Percentiles rank a stretch among this genome's conserved stretches.
Evolutionary conservation across 805 yeast species (phyloP).

Genomic region (Cyberlindnera mississippiensis): DNA sequence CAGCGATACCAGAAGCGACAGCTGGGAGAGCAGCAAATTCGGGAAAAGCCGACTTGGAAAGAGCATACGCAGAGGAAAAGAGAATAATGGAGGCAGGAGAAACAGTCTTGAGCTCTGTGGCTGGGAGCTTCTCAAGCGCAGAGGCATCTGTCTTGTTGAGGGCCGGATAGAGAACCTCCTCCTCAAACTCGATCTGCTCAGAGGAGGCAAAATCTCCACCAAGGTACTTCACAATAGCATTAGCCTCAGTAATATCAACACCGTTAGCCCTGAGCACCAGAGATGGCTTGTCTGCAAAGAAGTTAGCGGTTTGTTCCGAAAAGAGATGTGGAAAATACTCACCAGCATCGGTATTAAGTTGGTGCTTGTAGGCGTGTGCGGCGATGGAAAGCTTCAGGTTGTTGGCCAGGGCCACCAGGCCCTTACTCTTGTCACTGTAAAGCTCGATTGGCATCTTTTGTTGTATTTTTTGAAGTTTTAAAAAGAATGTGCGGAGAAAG

Average conservation of each 20-base stretch:
- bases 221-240: conserved; percentile 65
- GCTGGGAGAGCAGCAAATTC: conserved; percentile 28
- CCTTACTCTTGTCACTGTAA: conserved; percentile 23
- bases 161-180: conserved; percentile 39
- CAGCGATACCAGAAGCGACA: conserved; percentile 42
- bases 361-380: conserved; percentile 17
- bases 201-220: conserved; percentile 42
- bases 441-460: conserved; percentile 21
- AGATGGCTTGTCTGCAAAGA: conserved; percentile 21
- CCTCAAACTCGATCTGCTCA: conserved; percentile 39
- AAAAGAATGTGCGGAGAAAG: too few relatives aligned
- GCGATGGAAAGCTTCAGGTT: conserved; percentile 30
- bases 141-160: conserved; percentile 28
- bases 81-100: conserved; percentile 53
- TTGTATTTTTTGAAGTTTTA: neutral
- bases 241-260: conserved; percentile 55
- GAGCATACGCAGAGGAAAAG: conserved; percentile 55
- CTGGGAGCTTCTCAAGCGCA: conserved; percentile 17
- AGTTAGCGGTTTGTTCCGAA: too few relatives aligned
- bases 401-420: conserved; percentile 20
- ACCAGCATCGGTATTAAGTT: conserved; percentile 26
- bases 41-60: conserved; percentile 26
- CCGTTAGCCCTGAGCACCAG: conserved; percentile 19
- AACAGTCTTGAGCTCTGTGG: conserved; percentile 28
- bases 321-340: conserved; percentile 4